Percentiles rank a stretch among this genome's conserved stretches.
Evolutionary conservation across 371 early-diverging fungal genomes (phyloP).

Genomic region (Mortierella sp.): DNA sequence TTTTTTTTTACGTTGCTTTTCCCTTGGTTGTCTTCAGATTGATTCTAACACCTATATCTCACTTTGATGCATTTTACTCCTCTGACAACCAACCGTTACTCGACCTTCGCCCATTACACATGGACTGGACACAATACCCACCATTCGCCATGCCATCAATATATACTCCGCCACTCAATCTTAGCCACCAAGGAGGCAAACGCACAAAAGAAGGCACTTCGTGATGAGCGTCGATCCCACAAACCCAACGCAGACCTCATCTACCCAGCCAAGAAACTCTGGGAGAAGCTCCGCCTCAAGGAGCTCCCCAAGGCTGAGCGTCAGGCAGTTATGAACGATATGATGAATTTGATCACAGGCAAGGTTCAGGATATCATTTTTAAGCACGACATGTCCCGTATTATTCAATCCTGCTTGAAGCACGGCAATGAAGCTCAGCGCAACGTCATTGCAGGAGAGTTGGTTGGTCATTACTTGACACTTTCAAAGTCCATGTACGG

Average conservation of each 20-base stretch:
- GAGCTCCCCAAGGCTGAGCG: slow-evolving; percentile 76
- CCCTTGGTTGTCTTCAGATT: neutral
- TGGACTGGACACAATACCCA: neutral
- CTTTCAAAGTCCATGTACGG: slow-evolving; percentile 89
- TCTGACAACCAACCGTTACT: too few species aligned
- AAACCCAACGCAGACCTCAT: slow-evolving; percentile 83
- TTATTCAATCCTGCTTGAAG: slow-evolving; percentile 93
- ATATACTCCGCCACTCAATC: neutral
- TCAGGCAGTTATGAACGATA: slow-evolving; percentile 74
- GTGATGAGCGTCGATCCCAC: slow-evolving; percentile 76
- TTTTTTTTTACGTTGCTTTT: neutral
- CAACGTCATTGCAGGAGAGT: slow-evolving; percentile 83
- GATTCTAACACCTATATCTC: neutral
- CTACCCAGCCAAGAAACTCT: slow-evolving; percentile 80
- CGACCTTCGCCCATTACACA: neutral
- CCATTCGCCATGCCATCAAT: neutral
- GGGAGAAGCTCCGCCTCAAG: slow-evolving; percentile 90
- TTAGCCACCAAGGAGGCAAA: slow-evolving; percentile 53
- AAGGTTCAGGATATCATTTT: slow-evolving; percentile 91
- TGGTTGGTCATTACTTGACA: slow-evolving; percentile 80
- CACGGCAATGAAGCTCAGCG: slow-evolving; percentile 87
- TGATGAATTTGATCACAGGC: slow-evolving; percentile 87
- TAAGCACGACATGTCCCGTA: slow-evolving; percentile 96
- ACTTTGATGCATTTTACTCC: neutral
- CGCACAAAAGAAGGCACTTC: slow-evolving; percentile 66